phyloP scores from a whole-genome alignment of 257 asterid genomes.

The Echium plantagineum region DNA sequence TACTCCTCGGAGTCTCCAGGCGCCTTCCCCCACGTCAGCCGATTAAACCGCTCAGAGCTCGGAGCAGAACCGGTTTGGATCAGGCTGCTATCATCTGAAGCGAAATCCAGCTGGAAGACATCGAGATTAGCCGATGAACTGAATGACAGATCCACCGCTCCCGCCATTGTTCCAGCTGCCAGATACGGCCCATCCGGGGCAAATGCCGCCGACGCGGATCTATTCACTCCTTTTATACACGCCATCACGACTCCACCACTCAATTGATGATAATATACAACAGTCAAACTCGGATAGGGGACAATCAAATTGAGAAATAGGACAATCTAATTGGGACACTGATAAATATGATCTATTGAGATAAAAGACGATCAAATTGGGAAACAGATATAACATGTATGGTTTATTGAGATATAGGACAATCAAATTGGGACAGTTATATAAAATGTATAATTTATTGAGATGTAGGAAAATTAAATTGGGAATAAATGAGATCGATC shows the following conservation, averaged over 20 bases:
- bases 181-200: conserved; percentile 77
- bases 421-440: too few relatives aligned
- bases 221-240: conserved; percentile 60
- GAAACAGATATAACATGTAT: too few relatives aligned
- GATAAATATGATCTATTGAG: too few relatives aligned
- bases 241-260: conserved; percentile 30
- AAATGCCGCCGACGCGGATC: conserved; percentile 95
- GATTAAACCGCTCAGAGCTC: conserved; percentile 77
- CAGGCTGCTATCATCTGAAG: conserved; percentile 67
- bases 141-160: conserved; percentile 97
- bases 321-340: too few relatives aligned
- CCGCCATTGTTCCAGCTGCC: conserved; percentile 99
- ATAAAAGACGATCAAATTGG: too few relatives aligned
- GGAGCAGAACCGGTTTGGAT: conserved; percentile 48
- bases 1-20: conserved; percentile 44
- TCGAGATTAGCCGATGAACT: conserved; percentile 94
- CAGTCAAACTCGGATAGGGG: too few relatives aligned
- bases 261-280: too few relatives aligned
- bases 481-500: too few relatives aligned
- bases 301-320: too few relatives aligned
- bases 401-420: too few relatives aligned
- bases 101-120: conserved; percentile 80
- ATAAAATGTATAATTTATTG: too few relatives aligned
- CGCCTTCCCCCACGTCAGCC: conserved; percentile 62
- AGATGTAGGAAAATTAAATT: too few relatives aligned